A percentile compares a stretch with the other conserved stretches of the same genome.
phyloP scores from a whole-genome alignment of 495 filamentous ascomycete species.

The Podospora tetraspora region DNA sequence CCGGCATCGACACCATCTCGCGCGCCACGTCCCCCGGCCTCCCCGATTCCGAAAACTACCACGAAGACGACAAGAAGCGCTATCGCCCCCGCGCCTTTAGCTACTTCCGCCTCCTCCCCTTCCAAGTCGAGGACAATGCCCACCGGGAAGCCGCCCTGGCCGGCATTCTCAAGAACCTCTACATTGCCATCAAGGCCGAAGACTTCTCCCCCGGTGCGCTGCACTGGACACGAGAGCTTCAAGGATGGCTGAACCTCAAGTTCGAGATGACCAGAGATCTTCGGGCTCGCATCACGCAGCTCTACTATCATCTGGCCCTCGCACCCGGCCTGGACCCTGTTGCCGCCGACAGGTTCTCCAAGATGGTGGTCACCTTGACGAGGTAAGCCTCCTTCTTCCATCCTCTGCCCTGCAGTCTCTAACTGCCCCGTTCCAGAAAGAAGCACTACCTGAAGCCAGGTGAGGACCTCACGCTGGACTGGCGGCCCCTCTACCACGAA shows the following conservation, averaged over 20 bases:
- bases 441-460: slow-evolving; percentile 91
- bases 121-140: slow-evolving; percentile 69
- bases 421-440: slow-evolving; percentile 52
- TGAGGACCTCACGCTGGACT: slow-evolving; percentile 85
- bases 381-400: slow-evolving; percentile 54
- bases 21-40: slow-evolving; percentile 45
- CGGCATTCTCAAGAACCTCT: slow-evolving; percentile 87
- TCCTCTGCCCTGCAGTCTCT: background rate
- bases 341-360: slow-evolving; percentile 84
- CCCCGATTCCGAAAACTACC: slow-evolving; percentile 26
- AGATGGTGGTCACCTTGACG: slow-evolving; percentile 91
- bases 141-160: slow-evolving; percentile 68
- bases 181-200: slow-evolving; percentile 81
- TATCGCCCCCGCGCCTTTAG: slow-evolving; percentile 87
- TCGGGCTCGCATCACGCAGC: slow-evolving; percentile 72
- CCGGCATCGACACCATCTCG: slow-evolving; percentile 42
- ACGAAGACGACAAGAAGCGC: slow-evolving; percentile 49
- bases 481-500: slow-evolving; percentile 87
- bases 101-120: slow-evolving; percentile 85
- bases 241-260: slow-evolving; percentile 92
- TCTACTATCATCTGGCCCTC: slow-evolving; percentile 92
- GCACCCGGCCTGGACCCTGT: slow-evolving; percentile 80
- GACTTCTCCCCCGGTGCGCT: slow-evolving; percentile 91
- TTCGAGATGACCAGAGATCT: slow-evolving; percentile 86
- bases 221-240: slow-evolving; percentile 95